Conservation (phyloP, 495 filamentous ascomycete species). For the Durotheca rogersii region DNA sequence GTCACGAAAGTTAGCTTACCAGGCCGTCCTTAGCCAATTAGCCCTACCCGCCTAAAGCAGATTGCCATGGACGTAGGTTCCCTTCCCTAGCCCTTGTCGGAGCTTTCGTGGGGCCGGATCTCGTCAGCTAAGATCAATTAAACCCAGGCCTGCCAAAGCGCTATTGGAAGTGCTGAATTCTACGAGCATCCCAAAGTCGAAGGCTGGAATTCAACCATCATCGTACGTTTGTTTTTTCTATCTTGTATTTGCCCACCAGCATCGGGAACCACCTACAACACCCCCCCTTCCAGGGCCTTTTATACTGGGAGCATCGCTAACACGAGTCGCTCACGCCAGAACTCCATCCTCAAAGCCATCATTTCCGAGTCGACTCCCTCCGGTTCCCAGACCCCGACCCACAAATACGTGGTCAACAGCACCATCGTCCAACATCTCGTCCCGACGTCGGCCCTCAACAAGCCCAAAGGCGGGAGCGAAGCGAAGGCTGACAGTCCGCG, state of each 20-base stretch:
- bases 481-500: slow-evolving; percentile 36
- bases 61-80: slow-evolving; percentile 76
- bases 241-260: too few species aligned
- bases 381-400: slow-evolving; percentile 51
- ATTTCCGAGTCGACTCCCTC: slow-evolving; percentile 76
- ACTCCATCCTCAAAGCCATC: slow-evolving; percentile 78
- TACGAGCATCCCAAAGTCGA: slow-evolving; percentile 83
- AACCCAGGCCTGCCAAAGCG: slow-evolving; percentile 75
- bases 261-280: too few species aligned
- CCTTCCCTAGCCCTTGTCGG: slow-evolving; percentile 8
- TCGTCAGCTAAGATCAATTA: slow-evolving; percentile 24
- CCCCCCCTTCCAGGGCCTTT: too few species aligned
- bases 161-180: slow-evolving; percentile 65
- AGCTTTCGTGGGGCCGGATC: neutral
- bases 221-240: slow-evolving; percentile 58
- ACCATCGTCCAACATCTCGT: slow-evolving; percentile 92
- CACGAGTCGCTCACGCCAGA: slow-evolving; percentile 50
- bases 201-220: slow-evolving; percentile 87
- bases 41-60: slow-evolving; percentile 72
- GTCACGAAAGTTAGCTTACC: slow-evolving; percentile 18
- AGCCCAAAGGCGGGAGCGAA: slow-evolving; percentile 45
- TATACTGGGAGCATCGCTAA: slow-evolving; percentile 3
- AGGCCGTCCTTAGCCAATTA: slow-evolving; percentile 62
- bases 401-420: slow-evolving; percentile 94
- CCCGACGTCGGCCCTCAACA: slow-evolving; percentile 55